Evolutionary conservation across 2,329 filamentous ascomycete genomes (phyloP).

Genomic region (Fusarium newnesense): DNA sequence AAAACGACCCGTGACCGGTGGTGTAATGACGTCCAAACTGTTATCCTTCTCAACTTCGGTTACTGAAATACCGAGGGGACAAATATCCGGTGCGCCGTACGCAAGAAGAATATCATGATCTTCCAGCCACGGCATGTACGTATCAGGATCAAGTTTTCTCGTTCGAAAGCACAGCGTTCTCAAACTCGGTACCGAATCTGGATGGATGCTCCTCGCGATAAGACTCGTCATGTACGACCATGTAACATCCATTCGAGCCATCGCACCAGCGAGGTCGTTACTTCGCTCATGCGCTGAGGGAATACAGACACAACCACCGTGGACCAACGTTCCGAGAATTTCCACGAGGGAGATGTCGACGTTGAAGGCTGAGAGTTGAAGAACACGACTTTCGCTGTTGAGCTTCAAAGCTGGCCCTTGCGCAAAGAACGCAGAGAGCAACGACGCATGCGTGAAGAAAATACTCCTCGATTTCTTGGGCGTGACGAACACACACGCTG

Average conservation of each 20-base stretch:
- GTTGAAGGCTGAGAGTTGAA: conserved; percentile 65
- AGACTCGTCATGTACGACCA: conserved; percentile 68
- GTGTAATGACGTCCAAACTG: conserved; percentile 56
- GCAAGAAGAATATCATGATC: conserved; percentile 59
- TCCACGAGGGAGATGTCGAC: conserved; percentile 65
- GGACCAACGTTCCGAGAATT: conserved; percentile 61
- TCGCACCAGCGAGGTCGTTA: conserved; percentile 60
- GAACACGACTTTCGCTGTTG: conserved; percentile 61
- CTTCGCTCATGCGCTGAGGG: conserved; percentile 61
- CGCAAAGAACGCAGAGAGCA: conserved; percentile 64
- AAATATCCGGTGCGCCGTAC: conserved; percentile 63
- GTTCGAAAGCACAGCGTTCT: conserved; percentile 59
- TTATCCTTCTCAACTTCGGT: conserved; percentile 53
- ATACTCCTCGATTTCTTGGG: conserved; percentile 67
- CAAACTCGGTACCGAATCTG: conserved; percentile 51
- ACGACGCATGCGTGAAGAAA: conserved; percentile 68
- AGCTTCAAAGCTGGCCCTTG: conserved; percentile 63
- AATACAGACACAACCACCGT: conserved; percentile 69
- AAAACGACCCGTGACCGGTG: conserved; percentile 60
- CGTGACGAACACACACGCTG: conserved; percentile 71
- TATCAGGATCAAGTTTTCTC: conserved; percentile 61
- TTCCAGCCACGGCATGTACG: conserved; percentile 58
- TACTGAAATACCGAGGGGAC: conserved; percentile 62
- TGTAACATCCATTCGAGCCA: conserved; percentile 61
- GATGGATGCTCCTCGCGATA: conserved; percentile 60